phyloP scores from a whole-genome alignment of 129 eudicot species.

The Ambrosia trifida region DNA sequence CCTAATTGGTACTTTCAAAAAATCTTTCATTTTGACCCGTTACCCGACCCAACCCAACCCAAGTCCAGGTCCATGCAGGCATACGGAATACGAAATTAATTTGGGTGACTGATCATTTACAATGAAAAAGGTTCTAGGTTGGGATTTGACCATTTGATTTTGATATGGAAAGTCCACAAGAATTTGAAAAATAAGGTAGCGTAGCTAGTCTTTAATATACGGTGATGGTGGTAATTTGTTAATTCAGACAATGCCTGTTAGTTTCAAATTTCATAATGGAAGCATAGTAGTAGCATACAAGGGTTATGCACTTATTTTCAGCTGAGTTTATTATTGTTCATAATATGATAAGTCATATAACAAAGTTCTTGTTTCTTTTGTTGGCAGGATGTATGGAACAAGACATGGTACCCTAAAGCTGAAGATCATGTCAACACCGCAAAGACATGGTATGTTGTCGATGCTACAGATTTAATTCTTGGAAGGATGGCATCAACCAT shows the following conservation, averaged over 20 bases:
- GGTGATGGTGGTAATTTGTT: not conserved
- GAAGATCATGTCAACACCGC: constrained; percentile 74
- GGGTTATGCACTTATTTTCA: not conserved
- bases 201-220: not conserved
- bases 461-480: constrained; percentile 85
- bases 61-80: not conserved
- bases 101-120: not conserved
- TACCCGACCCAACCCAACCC: not conserved
- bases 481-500: constrained; percentile 83
- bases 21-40: not conserved
- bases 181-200: not conserved
- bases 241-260: not conserved
- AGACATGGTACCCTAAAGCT: constrained; percentile 95
- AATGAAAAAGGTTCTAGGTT: not conserved
- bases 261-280: constrained; percentile 1
- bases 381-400: constrained; percentile 91
- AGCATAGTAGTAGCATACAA: not conserved
- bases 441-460: constrained; percentile 93
- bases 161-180: not conserved
- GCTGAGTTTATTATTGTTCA: not conserved
- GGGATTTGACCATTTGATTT: not conserved
- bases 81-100: not conserved
- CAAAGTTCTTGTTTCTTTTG: not conserved
- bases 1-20: not conserved
- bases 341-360: not conserved